phyloP scores from a whole-genome alignment of 2,329 filamentous ascomycete genomes.

The Pseudogymnoascus sp. region DNA sequence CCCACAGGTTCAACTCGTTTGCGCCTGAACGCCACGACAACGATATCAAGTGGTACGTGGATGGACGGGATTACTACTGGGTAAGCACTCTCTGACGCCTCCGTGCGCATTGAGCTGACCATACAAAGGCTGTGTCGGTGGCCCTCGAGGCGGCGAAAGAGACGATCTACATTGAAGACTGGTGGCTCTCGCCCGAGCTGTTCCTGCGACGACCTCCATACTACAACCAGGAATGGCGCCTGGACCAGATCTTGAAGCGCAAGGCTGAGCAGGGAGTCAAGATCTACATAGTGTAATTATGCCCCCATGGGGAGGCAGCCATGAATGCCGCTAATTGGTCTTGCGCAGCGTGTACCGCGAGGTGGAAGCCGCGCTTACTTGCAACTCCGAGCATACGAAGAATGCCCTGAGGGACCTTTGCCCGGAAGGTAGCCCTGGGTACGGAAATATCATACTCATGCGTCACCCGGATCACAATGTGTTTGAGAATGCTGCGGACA shows the following conservation, averaged over 20 bases:
- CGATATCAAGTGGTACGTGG: constrained; percentile 92
- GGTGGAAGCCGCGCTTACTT: constrained; percentile 71
- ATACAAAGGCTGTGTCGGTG: constrained; percentile 62
- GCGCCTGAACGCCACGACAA: constrained; percentile 83
- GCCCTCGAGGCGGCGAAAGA: constrained; percentile 87
- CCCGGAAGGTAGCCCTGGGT: constrained; percentile 69
- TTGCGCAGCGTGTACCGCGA: constrained; percentile 14
- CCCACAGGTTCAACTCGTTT: constrained; percentile 81
- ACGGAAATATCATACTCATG: constrained; percentile 83
- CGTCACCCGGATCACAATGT: constrained; percentile 93
- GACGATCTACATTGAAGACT: constrained; percentile 91
- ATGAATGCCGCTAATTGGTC: constrained; percentile 46
- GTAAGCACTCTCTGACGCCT: constrained; percentile 27
- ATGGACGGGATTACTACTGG: constrained; percentile 93
- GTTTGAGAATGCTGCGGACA: constrained; percentile 85
- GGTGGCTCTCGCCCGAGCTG: constrained; percentile 89
- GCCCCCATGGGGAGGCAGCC: constrained; percentile 55
- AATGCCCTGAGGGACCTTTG: constrained; percentile 72
- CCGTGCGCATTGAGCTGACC: neutral
- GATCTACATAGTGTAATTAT: constrained; percentile 62
- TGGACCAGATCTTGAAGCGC: constrained; percentile 81
- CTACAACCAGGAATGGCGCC: constrained; percentile 72
- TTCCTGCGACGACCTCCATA: constrained; percentile 80
- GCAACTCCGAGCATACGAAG: constrained; percentile 90
- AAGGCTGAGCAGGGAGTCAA: constrained; percentile 88